These are phyloP conservation scores for Cornus controversa DNA, from an alignment of 148 eudicot genomes.

Conservation along the genomic window DNA sequence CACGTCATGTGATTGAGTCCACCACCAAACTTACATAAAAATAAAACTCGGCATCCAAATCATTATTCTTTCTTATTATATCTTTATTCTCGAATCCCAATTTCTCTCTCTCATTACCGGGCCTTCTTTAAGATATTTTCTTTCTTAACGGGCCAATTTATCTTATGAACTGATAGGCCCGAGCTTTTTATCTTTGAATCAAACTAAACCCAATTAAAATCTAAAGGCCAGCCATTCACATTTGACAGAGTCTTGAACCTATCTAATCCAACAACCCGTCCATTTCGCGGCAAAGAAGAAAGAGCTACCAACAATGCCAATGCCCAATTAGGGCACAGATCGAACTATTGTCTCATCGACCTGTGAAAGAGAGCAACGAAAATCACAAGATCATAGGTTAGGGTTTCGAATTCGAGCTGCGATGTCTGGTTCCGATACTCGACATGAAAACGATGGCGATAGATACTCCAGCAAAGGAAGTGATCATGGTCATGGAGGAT, in stretches of 20 bases:
- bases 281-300: background rate
- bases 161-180: too few relatives aligned
- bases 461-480: constrained; percentile 12
- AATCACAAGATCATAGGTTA: background rate
- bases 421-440: constrained; percentile 30
- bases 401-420: constrained; percentile 5
- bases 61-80: too few relatives aligned
- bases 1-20: too few relatives aligned
- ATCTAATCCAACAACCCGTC: background rate
- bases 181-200: too few relatives aligned
- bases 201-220: too few relatives aligned
- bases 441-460: constrained; percentile 18
- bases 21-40: too few relatives aligned
- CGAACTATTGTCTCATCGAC: background rate
- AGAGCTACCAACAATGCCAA: background rate
- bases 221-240: too few relatives aligned
- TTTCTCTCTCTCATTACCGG: too few relatives aligned
- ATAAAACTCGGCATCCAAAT: too few relatives aligned
- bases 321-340: constrained; percentile 14
- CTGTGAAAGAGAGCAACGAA: background rate
- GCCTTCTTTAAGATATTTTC: too few relatives aligned
- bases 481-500: constrained; percentile 25
- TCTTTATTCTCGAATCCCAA: too few relatives aligned
- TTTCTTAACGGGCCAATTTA: too few relatives aligned
- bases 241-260: background rate